These are phyloP conservation scores for Malus sylvestris DNA, from an alignment of 306 rosid genomes.

Conservation along the genomic window DNA sequence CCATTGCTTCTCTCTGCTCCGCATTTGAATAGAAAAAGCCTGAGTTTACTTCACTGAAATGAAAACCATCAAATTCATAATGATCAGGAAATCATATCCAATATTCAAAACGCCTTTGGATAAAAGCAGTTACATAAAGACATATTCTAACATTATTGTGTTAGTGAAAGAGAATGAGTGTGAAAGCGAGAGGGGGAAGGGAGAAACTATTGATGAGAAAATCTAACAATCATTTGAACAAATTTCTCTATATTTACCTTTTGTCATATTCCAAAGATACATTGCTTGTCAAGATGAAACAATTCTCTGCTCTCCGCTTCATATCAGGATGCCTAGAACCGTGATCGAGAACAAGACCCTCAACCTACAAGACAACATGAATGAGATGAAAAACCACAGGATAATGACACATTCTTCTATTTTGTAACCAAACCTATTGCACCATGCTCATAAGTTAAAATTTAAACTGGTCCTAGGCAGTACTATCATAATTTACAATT, in stretches of 20 bases:
- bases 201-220: not conserved
- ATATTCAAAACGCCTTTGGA: too few relatives aligned
- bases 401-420: not conserved
- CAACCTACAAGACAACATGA: constrained; percentile 47
- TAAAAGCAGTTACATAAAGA: too few relatives aligned
- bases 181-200: not conserved
- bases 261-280: constrained; percentile 93
- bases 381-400: constrained; percentile 5
- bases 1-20: constrained; percentile 96
- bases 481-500: not conserved
- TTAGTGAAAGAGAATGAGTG: not conserved
- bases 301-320: constrained; percentile 93
- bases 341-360: constrained; percentile 98
- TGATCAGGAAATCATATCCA: constrained; percentile 4
- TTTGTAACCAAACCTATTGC: not conserved
- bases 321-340: constrained; percentile 99
- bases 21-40: constrained; percentile 99
- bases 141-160: not conserved
- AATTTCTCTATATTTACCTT: constrained; percentile 41
- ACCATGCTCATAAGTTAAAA: not conserved
- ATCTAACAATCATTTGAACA: not conserved
- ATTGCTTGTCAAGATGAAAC: constrained; percentile 75
- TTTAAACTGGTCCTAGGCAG: not conserved
- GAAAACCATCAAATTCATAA: constrained; percentile 18
- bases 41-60: constrained; percentile 80